Base-by-base conservation (phyloP, 2,329 filamentous ascomycete genomes). In the Ceratocystiopsis brevicomis region DNA sequence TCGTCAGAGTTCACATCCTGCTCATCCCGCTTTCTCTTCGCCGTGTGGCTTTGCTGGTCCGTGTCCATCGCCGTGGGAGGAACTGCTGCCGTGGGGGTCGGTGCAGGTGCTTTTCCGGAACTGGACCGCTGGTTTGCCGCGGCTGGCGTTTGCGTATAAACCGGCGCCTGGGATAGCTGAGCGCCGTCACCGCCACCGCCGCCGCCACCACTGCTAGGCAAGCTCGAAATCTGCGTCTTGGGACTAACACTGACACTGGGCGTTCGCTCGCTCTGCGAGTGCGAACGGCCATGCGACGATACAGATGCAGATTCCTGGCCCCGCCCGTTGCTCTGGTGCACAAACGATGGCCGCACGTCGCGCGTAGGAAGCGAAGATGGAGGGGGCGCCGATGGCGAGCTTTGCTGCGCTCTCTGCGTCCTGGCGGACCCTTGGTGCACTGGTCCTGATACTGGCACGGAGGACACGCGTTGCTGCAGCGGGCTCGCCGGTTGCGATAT, bases 221-320 rank as follows among this genome's bases (percentile, higher is more conserved):
- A 54, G 51, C 68, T 73, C 36, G 67, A 62, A 15, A 78, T 62
- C 49, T 71, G 67, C 34, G 81, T 85, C 61, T 84, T 86, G 30
- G 84, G 83, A 56, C 81, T 88, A 41, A 88, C 74, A 54, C 81
- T 87, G 43, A 80, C 58, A 56, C 78, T 83, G 41, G 71, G 66
- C 48, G 82, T 81, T 53, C 79, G 71, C 44, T 84, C 78, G 49
- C 68, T 68, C 40, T 68, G 66, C 38, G 69, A 68, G 45, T 68
- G 63, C 38, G 68, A 66, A 54, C 71, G 59, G 57, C 63, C 63
- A 48, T 65, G 64, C 30, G 46, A 42, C 13, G 46, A 39, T 8
- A 53, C 53, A 37, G 50, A 48, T 17, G 54, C 53, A 30, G 25
- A 10, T 16, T 59, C 55, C 34, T 61, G 60, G 42, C 69, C 67